phyloP scores from a whole-genome alignment of 495 filamentous ascomycete genomes.

The Neurospora tetrasperma region DNA sequence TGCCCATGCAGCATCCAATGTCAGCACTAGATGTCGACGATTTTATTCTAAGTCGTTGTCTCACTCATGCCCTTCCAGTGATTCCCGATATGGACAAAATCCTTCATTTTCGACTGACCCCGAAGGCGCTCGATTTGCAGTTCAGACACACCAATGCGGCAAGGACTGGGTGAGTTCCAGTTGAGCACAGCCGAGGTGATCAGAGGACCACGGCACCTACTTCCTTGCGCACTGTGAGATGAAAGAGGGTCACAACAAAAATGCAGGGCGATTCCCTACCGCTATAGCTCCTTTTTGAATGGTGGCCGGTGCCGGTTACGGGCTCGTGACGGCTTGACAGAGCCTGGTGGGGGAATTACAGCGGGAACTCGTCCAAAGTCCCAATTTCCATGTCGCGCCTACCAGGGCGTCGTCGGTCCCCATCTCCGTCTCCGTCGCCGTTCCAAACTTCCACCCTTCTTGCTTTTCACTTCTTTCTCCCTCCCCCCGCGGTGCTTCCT shows the following conservation, averaged over 20 bases:
- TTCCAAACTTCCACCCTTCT: not conserved
- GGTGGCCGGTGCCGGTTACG: not conserved
- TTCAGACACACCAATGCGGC: not conserved
- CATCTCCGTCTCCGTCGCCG: not conserved
- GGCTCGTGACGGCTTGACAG: not conserved
- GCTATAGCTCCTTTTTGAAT: not conserved
- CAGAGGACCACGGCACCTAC: not conserved
- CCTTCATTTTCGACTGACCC: not conserved
- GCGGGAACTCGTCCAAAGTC: not conserved
- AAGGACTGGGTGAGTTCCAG: not conserved
- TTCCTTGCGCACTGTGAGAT: not conserved
- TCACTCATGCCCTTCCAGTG: not conserved
- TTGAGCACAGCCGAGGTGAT: not conserved
- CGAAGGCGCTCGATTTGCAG: not conserved
- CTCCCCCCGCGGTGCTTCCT: not conserved
- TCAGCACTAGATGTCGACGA: not conserved
- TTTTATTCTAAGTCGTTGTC: not conserved
- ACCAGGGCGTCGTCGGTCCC: not conserved
- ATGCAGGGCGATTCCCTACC: not conserved
- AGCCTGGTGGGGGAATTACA: not conserved
- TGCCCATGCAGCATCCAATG: not conserved
- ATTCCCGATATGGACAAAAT: not conserved
- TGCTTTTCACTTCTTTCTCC: not conserved
- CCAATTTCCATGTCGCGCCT: not conserved
- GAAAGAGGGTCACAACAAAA: not conserved